phyloP scores from a whole-genome alignment of 768 basidiomycete genomes.

The Pleurotus tuoliensis region DNA sequence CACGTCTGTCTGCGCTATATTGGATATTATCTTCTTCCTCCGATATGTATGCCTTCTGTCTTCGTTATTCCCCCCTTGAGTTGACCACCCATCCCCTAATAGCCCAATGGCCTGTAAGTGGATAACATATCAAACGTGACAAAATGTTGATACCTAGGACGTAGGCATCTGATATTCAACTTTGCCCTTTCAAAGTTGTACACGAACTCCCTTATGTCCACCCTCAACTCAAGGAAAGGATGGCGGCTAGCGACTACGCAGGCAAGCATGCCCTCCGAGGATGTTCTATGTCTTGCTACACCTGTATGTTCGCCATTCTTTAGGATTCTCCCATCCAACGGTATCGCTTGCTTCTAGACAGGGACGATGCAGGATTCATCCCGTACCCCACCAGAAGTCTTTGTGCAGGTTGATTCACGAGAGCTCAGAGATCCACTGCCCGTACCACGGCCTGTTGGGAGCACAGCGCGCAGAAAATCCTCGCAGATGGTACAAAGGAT shows the following conservation, averaged over 20 bases:
- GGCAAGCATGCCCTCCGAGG: background rate
- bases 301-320: background rate
- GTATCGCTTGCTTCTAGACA: background rate
- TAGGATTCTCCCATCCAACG: background rate
- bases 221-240: slow-evolving; percentile 27
- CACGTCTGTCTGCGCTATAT: slow-evolving; percentile 28
- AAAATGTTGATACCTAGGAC: background rate
- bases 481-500: background rate
- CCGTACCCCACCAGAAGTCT: background rate
- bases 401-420: background rate
- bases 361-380: background rate
- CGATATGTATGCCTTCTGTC: slow-evolving; percentile 17
- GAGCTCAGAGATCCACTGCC: background rate
- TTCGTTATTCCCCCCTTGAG: no score
- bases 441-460: background rate
- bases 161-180: slow-evolving; percentile 34
- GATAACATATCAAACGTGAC: background rate
- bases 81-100: background rate
- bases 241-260: slow-evolving; percentile 20
- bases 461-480: background rate
- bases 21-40: slow-evolving; percentile 31
- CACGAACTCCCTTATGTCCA: slow-evolving; percentile 36
- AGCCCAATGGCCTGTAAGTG: slow-evolving; percentile 22
- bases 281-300: background rate
- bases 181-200: slow-evolving; percentile 37